Conservation (phyloP, 495 filamentous ascomycete genomes). For the Xylaria grammica region DNA sequence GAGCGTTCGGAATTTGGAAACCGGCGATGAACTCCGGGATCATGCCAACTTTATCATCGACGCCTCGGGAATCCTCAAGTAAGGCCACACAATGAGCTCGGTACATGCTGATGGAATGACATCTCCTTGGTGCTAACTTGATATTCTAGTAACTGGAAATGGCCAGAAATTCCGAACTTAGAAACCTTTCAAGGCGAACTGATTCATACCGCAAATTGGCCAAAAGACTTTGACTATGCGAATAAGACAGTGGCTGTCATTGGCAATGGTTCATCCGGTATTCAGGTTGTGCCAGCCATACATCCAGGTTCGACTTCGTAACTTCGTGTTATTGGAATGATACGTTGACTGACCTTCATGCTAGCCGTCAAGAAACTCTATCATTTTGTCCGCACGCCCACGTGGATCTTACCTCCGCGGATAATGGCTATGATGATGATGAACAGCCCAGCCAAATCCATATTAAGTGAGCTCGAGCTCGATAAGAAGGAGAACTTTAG, state of each 20-base stretch:
- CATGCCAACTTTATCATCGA: constrained; percentile 62
- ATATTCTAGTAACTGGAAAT: constrained; percentile 63
- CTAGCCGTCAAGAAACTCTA: constrained; percentile 50
- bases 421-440: constrained; percentile 50
- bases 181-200: constrained; percentile 55
- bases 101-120: neutral
- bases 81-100: constrained; percentile 25
- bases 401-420: constrained; percentile 68
- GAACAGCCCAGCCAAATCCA: constrained; percentile 37
- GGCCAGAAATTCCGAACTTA: constrained; percentile 58
- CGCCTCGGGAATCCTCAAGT: constrained; percentile 65
- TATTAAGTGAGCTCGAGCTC: constrained; percentile 36
- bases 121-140: constrained; percentile 28
- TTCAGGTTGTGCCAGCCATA: constrained; percentile 67
- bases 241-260: constrained; percentile 64
- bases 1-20: constrained; percentile 51
- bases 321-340: constrained; percentile 45
- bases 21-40: constrained; percentile 50
- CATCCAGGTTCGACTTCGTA: constrained; percentile 52
- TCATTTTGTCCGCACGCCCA: constrained; percentile 62
- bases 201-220: constrained; percentile 67
- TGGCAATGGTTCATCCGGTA: constrained; percentile 63
- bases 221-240: constrained; percentile 57
- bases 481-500: constrained; percentile 43
- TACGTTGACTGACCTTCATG: constrained; percentile 34